Conservation (phyloP, 2,329 filamentous ascomycete genomes). For the Fusarium sororula region DNA sequence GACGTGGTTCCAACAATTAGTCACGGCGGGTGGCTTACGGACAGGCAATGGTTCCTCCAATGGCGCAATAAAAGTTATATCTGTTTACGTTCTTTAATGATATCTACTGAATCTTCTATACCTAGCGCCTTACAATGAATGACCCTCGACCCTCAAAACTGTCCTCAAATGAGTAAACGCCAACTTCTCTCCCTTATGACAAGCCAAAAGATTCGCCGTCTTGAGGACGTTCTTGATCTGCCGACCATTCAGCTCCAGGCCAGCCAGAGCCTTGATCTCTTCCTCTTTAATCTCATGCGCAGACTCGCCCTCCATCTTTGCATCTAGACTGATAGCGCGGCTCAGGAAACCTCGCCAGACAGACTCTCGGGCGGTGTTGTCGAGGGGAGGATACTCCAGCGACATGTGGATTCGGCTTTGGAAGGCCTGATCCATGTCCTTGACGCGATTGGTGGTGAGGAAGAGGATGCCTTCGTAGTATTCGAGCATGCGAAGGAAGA, state of each 20-base stretch:
- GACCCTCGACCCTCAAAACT: slow-evolving; percentile 45
- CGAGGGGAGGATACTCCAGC: slow-evolving; percentile 57
- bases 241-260: slow-evolving; percentile 56
- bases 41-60: neutral
- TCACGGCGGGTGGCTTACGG: neutral
- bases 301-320: slow-evolving; percentile 34
- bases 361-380: slow-evolving; percentile 45
- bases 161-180: slow-evolving; percentile 42
- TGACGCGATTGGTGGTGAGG: slow-evolving; percentile 58
- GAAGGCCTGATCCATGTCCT: slow-evolving; percentile 58
- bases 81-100: neutral
- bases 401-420: slow-evolving; percentile 59
- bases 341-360: slow-evolving; percentile 54
- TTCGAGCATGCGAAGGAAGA: slow-evolving; percentile 56
- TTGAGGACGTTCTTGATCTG: slow-evolving; percentile 63
- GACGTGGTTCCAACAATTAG: no score
- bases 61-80: neutral
- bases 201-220: slow-evolving; percentile 46
- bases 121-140: slow-evolving; percentile 36
- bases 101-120: neutral
- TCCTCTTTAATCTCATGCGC: slow-evolving; percentile 45
- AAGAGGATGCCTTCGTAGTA: slow-evolving; percentile 61
- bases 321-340: slow-evolving; percentile 40
- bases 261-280: slow-evolving; percentile 49
- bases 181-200: slow-evolving; percentile 44